Evolutionary conservation across 2,329 filamentous ascomycete species (phyloP).

Genomic region (Fusarium keratoplasticum): DNA sequence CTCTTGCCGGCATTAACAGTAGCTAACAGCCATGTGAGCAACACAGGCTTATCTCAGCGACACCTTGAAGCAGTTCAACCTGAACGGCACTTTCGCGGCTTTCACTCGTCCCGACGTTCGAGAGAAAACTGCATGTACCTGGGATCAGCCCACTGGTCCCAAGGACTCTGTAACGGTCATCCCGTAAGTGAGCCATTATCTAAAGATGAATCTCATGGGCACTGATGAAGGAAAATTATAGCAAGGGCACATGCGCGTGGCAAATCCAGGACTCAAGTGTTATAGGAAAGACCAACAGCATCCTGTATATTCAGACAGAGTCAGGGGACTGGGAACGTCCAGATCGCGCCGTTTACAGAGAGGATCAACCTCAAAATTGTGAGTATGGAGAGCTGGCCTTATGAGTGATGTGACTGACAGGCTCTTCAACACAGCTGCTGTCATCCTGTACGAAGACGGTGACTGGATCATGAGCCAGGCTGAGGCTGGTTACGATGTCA

Average conservation of each 20-base stretch:
- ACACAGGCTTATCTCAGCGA: not conserved
- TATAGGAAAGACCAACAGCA: not conserved
- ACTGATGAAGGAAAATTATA: not conserved
- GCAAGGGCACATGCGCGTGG: not conserved
- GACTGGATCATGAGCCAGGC: conserved; percentile 10
- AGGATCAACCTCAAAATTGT: not conserved
- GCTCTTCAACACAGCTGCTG: not conserved
- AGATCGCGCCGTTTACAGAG: not conserved
- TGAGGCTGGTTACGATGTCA: conserved; percentile 4
- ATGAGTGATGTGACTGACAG: not conserved
- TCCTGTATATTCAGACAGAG: not conserved
- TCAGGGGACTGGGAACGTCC: not conserved
- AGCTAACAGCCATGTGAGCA: not conserved
- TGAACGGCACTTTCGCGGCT: not conserved
- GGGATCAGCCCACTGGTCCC: not conserved
- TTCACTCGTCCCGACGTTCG: not conserved
- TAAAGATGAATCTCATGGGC: not conserved
- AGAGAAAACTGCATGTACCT: not conserved
- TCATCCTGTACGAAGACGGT: conserved; percentile 10
- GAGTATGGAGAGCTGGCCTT: not conserved
- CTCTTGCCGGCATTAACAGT: too few species aligned
- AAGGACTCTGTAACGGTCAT: not conserved
- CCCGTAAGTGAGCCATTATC: not conserved
- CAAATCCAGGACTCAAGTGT: not conserved
- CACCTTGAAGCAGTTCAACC: not conserved